These are phyloP conservation scores for Paraphoma chrysanthemicola DNA, from an alignment of 2,329 filamentous ascomycete species.

Conservation along the genomic window DNA sequence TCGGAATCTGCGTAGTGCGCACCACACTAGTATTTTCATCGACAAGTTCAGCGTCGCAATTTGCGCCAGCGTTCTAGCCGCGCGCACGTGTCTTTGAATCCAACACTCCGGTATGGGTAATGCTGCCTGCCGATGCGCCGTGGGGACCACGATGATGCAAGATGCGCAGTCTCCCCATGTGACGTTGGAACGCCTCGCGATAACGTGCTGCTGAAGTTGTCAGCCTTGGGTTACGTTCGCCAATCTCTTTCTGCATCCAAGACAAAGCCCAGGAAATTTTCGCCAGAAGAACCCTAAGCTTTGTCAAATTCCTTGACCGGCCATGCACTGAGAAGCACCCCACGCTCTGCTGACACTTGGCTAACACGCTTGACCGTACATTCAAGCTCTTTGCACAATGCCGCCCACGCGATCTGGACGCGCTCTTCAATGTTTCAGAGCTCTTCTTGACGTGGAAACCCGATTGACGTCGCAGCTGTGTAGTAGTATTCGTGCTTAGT, in stretches of 20 bases:
- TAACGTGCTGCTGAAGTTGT: conserved; percentile 13
- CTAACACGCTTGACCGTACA: conserved; percentile 4
- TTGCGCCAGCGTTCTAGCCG: not conserved
- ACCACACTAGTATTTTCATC: not conserved
- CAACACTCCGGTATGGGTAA: not conserved
- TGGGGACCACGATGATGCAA: not conserved
- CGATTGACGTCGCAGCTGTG: no score
- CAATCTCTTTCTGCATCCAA: conserved; percentile 12
- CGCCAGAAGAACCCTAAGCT: conserved; percentile 15
- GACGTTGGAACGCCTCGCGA: conserved; percentile 19
- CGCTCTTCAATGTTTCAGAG: not conserved
- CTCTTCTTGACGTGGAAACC: not conserved
- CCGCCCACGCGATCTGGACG: not conserved
- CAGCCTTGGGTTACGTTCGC: conserved; percentile 8
- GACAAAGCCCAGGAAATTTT: conserved; percentile 10
- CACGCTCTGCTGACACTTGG: conserved; percentile 19
- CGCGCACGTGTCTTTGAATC: not conserved
- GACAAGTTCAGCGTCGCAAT: not conserved
- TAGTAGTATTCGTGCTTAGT: no score
- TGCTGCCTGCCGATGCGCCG: not conserved
- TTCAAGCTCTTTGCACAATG: not conserved
- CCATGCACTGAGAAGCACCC: conserved; percentile 9
- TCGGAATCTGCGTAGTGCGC: no score
- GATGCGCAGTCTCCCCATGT: conserved; percentile 5
- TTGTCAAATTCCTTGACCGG: conserved; percentile 6